These are phyloP conservation scores for Dispira parvispora DNA, from an alignment of 192 early-diverging fungal genomes.

Conservation along the genomic window DNA sequence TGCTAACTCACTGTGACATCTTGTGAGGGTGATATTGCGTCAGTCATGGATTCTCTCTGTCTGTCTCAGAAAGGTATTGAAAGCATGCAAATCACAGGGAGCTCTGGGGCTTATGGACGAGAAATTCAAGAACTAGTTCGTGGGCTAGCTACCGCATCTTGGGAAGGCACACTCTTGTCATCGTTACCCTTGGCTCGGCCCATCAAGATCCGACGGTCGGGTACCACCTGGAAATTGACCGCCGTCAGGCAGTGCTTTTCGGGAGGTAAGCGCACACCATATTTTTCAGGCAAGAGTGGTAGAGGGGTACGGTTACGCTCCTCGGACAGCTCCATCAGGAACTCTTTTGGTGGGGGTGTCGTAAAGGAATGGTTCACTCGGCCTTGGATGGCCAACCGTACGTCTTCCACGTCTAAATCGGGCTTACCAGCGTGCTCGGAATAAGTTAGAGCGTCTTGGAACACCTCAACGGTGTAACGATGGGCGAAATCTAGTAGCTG, in stretches of 20 bases:
- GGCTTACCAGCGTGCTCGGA: constrained; percentile 75
- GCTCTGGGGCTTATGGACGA: background rate
- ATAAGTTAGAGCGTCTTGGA: constrained; percentile 80
- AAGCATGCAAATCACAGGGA: background rate
- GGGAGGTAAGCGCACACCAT: constrained; percentile 58
- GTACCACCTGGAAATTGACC: constrained; percentile 60
- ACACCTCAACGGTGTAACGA: constrained; percentile 81
- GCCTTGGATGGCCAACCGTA: constrained; percentile 83
- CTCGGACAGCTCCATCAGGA: constrained; percentile 54
- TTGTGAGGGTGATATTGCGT: background rate
- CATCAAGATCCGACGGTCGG: constrained; percentile 26
- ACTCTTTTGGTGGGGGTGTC: constrained; percentile 76
- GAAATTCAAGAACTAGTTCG: background rate
- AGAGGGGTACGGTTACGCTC: constrained; percentile 61
- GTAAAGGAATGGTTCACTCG: constrained; percentile 84
- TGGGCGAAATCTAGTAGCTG: constrained; percentile 88
- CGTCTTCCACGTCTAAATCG: constrained; percentile 71
- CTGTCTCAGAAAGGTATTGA: background rate
- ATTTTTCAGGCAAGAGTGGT: constrained; percentile 60
- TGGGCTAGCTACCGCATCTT: background rate
- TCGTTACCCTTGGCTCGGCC: background rate
- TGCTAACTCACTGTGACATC: too few relatives aligned
- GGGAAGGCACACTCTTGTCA: background rate
- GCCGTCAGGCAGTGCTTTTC: constrained; percentile 60
- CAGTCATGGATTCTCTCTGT: background rate